phyloP scores from a whole-genome alignment of 495 filamentous ascomycete genomes.

The Baudoinia panamericana region DNA sequence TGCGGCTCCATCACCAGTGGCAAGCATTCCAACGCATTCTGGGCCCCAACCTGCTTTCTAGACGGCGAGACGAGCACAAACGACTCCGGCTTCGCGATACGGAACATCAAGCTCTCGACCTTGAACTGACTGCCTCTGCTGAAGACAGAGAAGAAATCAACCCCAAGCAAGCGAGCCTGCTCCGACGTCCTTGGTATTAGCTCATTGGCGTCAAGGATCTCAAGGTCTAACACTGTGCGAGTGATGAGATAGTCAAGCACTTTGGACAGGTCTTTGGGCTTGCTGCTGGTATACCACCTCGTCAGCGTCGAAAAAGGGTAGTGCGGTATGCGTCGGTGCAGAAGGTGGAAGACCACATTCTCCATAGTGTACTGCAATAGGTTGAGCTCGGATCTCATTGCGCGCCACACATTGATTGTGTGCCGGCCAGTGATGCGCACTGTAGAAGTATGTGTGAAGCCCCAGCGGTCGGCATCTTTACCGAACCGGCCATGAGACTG shows the following conservation, averaged over 20 bases:
- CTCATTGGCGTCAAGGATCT: conserved; percentile 85
- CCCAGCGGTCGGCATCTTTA: conserved; percentile 80
- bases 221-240: conserved; percentile 69
- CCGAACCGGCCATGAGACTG: conserved; percentile 70
- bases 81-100: conserved; percentile 94
- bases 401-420: conserved; percentile 94
- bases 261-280: conserved; percentile 55
- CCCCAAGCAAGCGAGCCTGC: conserved; percentile 81
- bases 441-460: conserved; percentile 77
- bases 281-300: conserved; percentile 59
- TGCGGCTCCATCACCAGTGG: conserved; percentile 97
- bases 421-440: conserved; percentile 83
- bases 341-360: conserved; percentile 85
- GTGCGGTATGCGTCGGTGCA: conserved; percentile 85
- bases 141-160: conserved; percentile 94
- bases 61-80: conserved; percentile 83
- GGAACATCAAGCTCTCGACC: conserved; percentile 96
- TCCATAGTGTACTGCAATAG: conserved; percentile 92
- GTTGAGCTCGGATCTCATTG: conserved; percentile 82
- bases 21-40: conserved; percentile 90
- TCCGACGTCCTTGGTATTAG: conserved; percentile 82
- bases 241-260: conserved; percentile 65
- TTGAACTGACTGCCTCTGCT: conserved; percentile 93
- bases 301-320: conserved; percentile 69
- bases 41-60: conserved; percentile 77